These are phyloP conservation scores for Adansonia digitata DNA, from an alignment of 345 rosid species.

Conservation along the genomic window DNA sequence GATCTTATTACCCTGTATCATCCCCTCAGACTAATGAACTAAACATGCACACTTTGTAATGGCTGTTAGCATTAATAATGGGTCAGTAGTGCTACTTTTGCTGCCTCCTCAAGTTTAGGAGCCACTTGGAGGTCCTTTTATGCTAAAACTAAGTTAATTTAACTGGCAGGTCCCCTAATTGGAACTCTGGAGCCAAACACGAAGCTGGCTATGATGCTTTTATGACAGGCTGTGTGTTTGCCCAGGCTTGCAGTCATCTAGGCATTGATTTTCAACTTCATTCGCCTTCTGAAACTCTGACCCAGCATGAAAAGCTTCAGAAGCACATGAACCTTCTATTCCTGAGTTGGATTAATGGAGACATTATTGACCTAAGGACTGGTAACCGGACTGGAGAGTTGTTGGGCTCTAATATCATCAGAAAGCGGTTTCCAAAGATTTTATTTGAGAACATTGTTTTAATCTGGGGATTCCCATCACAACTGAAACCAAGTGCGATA, in stretches of 20 bases:
- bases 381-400: slow-evolving; percentile 42
- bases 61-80: not conserved
- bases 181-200: slow-evolving; percentile 86
- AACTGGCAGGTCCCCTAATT: slow-evolving; percentile 58
- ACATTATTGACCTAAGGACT: slow-evolving; percentile 55
- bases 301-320: slow-evolving; percentile 46
- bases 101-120: not conserved
- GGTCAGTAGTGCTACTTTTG: not conserved
- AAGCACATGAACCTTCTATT: slow-evolving; percentile 67
- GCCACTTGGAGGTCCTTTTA: not conserved
- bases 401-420: slow-evolving; percentile 11
- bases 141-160: not conserved
- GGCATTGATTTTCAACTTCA: slow-evolving; percentile 60
- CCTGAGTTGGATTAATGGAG: slow-evolving; percentile 78
- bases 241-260: slow-evolving; percentile 73
- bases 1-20: not conserved
- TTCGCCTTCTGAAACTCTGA: slow-evolving; percentile 38
- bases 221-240: slow-evolving; percentile 94
- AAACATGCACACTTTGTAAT: not conserved
- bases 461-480: slow-evolving; percentile 70
- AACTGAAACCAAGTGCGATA: slow-evolving; percentile 54
- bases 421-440: slow-evolving; percentile 26
- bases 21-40: not conserved
- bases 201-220: slow-evolving; percentile 99
- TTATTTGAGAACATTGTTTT: slow-evolving; percentile 52